These are phyloP conservation scores for Hibiscus trionum DNA, from an alignment of 345 rosid genomes.

Conservation along the genomic window DNA sequence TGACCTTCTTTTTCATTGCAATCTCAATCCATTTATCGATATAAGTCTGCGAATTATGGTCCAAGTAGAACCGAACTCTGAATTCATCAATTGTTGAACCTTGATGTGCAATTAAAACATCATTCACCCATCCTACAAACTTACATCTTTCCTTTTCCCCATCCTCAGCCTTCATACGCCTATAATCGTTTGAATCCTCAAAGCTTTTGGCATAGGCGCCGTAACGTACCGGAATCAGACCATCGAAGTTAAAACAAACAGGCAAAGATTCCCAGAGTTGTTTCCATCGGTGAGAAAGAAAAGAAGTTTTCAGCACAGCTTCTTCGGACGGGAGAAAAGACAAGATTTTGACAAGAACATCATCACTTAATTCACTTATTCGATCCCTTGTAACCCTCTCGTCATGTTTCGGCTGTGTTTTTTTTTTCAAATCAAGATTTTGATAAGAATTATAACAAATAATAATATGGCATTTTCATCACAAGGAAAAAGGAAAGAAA, in stretches of 20 bases:
- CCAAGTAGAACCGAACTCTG: no score
- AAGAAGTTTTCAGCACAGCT: not conserved
- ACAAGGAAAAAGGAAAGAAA: not conserved
- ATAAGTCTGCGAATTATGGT: no score
- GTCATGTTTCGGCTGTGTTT: not conserved
- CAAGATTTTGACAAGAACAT: not conserved
- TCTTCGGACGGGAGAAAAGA: not conserved
- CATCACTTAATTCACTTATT: not conserved
- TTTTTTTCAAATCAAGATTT: not conserved
- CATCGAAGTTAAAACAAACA: not conserved
- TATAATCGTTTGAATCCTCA: not conserved
- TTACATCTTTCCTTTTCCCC: no score
- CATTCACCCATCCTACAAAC: no score
- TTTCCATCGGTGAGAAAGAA: not conserved
- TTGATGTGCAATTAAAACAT: no score
- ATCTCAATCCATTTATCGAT: no score
- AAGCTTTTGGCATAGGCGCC: not conserved
- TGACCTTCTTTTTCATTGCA: no score
- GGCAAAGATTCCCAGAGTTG: not conserved
- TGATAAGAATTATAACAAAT: not conserved
- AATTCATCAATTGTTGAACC: no score
- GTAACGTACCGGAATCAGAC: not conserved
- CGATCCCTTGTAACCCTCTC: not conserved
- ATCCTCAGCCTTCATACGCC: no score
- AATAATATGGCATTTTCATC: no score